phyloP scores from a whole-genome alignment of 163 green algal genomes.

The Scenedesmus sp. region DNA sequence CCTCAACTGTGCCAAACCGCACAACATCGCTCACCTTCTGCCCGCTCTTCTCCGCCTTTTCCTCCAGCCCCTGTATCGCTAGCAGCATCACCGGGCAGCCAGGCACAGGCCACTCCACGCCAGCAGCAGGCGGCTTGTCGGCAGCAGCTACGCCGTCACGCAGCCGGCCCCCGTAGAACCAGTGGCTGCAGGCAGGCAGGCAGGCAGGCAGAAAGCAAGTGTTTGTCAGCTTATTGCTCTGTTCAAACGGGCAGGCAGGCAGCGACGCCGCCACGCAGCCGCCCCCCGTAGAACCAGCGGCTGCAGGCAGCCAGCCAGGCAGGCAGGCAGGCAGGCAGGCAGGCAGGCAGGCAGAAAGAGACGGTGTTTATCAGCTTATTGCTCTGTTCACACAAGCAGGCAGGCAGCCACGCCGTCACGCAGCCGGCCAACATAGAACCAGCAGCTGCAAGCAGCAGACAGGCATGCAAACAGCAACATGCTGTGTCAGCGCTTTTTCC shows the following conservation, averaged over 20 bases:
- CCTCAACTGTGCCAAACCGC: background rate
- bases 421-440: too few relatives aligned
- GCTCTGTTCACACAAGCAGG: too few relatives aligned
- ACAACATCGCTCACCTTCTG: background rate
- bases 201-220: background rate
- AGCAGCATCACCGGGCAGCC: conserved; percentile 69
- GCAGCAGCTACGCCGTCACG: conserved; percentile 68
- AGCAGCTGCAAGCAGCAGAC: too few relatives aligned
- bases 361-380: too few relatives aligned
- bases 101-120: conserved; percentile 77
- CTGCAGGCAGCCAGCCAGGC: background rate
- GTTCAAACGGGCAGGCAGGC: too few relatives aligned
- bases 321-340: background rate
- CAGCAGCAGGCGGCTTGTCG: conserved; percentile 57
- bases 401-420: too few relatives aligned
- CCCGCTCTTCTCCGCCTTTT: conserved; percentile 32
- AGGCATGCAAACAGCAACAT: too few relatives aligned
- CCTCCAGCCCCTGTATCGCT: conserved; percentile 25
- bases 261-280: background rate
- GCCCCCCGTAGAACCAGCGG: background rate
- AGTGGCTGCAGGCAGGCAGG: conserved; percentile 40
- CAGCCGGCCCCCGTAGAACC: conserved; percentile 92
- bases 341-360: background rate
- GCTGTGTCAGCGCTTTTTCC: too few relatives aligned
- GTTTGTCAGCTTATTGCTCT: too few relatives aligned